Conservation (phyloP, 805 yeast species). For the Yarrowia sp. region DNA sequence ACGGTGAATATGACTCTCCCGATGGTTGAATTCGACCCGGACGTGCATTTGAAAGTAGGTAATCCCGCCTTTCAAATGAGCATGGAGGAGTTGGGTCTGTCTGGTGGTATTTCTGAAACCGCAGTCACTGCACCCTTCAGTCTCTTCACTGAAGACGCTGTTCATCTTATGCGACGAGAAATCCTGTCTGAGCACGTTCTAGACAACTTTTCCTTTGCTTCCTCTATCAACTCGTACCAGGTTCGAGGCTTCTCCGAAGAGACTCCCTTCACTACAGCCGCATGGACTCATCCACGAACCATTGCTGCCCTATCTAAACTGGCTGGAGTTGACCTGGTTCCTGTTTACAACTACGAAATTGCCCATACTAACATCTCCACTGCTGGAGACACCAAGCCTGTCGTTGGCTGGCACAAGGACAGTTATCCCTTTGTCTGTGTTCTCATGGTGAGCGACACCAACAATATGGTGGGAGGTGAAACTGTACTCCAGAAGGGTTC, state of each 20-base stretch:
- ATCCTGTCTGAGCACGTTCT: background rate
- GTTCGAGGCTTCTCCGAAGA: background rate
- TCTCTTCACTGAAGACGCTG: slow-evolving; percentile 5
- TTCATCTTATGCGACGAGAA: background rate
- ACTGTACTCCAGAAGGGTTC: background rate
- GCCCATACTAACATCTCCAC: slow-evolving; percentile 7
- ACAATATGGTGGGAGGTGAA: slow-evolving; percentile 35
- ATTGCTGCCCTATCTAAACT: background rate
- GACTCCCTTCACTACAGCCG: background rate
- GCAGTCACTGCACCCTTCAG: slow-evolving; percentile 4
- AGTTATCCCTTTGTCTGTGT: slow-evolving; percentile 66
- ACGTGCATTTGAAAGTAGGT: background rate
- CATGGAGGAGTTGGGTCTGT: background rate
- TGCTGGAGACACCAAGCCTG: slow-evolving; percentile 37
- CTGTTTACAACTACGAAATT: background rate
- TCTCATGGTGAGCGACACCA: slow-evolving; percentile 57
- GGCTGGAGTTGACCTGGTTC: background rate
- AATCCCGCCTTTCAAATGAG: background rate
- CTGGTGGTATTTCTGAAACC: background rate
- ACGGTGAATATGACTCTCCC: background rate
- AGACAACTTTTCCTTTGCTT: background rate
- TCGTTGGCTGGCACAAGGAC: slow-evolving; percentile 62
- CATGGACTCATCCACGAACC: background rate
- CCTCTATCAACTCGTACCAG: background rate
- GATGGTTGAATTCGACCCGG: background rate